Evolutionary conservation across 441 rosid genomes (phyloP).

Genomic region (Adansonia grandidieri): DNA sequence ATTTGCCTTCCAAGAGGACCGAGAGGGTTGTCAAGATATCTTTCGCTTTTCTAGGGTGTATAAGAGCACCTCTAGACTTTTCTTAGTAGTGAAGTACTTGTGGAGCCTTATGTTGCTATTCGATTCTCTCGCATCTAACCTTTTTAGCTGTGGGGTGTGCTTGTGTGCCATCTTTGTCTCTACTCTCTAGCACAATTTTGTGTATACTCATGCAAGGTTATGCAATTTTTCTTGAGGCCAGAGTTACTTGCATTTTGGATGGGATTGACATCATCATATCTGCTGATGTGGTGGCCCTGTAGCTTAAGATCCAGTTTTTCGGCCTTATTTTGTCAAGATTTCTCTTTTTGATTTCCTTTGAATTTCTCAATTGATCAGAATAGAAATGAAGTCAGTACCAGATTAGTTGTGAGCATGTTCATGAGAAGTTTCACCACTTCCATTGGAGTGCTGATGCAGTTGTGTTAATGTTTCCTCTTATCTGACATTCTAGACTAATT

Average conservation of each 20-base stretch:
- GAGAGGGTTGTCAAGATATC: constrained; percentile 22
- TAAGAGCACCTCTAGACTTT: constrained; percentile 19
- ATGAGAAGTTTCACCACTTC: not conserved
- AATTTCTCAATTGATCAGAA: constrained; percentile 17
- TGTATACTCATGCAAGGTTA: not conserved
- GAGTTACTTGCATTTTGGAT: constrained; percentile 25
- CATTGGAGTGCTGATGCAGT: constrained; percentile 26
- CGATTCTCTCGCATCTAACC: constrained; percentile 26
- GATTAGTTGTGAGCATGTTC: constrained; percentile 22
- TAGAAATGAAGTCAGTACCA: constrained; percentile 19
- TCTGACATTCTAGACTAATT: constrained; percentile 23
- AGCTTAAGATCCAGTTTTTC: constrained; percentile 24
- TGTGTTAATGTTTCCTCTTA: constrained; percentile 13
- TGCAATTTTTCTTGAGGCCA: constrained; percentile 16
- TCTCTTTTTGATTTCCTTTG: constrained; percentile 25
- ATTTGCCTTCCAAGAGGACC: constrained; percentile 21
- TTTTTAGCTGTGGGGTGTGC: constrained; percentile 20
- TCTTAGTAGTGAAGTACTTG: constrained; percentile 20
- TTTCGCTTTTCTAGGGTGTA: constrained; percentile 22
- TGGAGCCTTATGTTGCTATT: constrained; percentile 22
- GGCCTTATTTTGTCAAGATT: not conserved
- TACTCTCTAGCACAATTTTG: constrained; percentile 9
- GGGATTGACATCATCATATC: constrained; percentile 19
- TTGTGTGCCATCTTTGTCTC: constrained; percentile 14
- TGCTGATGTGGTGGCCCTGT: constrained; percentile 18